These are phyloP conservation scores for Pythium graminicola DNA, from an alignment of 352 stramenopile genomes.

Conservation along the genomic window DNA sequence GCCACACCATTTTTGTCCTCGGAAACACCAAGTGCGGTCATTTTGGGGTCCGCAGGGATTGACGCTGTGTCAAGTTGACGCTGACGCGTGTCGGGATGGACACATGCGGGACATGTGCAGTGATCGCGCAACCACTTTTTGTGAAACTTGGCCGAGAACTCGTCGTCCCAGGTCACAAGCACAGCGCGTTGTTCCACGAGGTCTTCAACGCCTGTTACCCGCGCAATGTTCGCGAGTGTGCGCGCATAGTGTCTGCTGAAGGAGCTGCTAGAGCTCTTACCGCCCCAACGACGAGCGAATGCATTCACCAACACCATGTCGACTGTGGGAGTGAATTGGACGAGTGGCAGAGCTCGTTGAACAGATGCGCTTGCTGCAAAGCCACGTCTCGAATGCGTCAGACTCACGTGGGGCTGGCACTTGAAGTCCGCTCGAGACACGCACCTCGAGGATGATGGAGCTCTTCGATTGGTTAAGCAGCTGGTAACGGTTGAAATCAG, in stretches of 20 bases:
- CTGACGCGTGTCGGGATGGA: slow-evolving; percentile 67
- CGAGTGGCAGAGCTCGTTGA: background rate
- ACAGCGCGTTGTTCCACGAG: slow-evolving; percentile 45
- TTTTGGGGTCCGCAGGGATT: slow-evolving; percentile 48
- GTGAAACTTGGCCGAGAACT: slow-evolving; percentile 72
- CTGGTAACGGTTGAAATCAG: background rate
- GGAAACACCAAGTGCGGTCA: slow-evolving; percentile 31
- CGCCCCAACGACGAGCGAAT: background rate
- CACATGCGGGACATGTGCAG: slow-evolving; percentile 57
- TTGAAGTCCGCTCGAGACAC: slow-evolving; percentile 9
- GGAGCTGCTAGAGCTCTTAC: background rate
- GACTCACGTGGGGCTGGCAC: slow-evolving; percentile 15
- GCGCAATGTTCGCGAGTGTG: slow-evolving; percentile 2
- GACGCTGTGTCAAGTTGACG: slow-evolving; percentile 72
- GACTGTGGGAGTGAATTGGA: background rate
- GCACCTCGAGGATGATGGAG: background rate
- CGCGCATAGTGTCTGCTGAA: background rate
- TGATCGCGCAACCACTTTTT: slow-evolving; percentile 84
- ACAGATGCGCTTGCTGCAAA: slow-evolving; percentile 4
- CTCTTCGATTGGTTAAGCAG: background rate
- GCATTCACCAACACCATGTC: slow-evolving; percentile 1
- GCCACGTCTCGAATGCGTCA: background rate
- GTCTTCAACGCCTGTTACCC: slow-evolving; percentile 33
- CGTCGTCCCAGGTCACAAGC: slow-evolving; percentile 68
- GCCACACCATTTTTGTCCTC: slow-evolving; percentile 28